These are phyloP conservation scores for Ampelocalamus luodianensis DNA, from an alignment of 176 grass and related monocot species.

Conservation along the genomic window DNA sequence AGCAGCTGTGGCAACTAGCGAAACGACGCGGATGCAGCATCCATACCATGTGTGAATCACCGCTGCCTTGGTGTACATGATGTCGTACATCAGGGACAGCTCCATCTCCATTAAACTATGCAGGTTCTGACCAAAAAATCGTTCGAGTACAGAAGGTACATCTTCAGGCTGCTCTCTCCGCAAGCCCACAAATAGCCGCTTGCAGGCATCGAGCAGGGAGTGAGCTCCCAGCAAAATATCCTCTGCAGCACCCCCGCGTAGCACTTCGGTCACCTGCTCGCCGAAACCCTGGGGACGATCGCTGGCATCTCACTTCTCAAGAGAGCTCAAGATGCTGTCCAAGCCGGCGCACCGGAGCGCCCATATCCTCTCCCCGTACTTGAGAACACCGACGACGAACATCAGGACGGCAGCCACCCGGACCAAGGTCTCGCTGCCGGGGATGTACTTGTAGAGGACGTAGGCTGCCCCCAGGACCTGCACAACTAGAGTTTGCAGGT, in stretches of 20 bases:
- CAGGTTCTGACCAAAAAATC: not conserved
- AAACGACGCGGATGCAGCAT: conserved; percentile 15
- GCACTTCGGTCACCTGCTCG: too few relatives aligned
- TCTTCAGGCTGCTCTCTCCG: too few relatives aligned
- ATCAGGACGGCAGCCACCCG: not conserved
- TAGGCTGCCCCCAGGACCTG: not conserved
- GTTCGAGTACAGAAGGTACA: too few relatives aligned
- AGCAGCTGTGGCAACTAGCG: not conserved
- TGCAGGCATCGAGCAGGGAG: too few relatives aligned
- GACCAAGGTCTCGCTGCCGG: not conserved
- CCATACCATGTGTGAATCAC: conserved; percentile 17
- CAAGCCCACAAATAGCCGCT: too few relatives aligned
- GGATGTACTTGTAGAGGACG: not conserved
- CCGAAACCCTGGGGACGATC: too few relatives aligned
- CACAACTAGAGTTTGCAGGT: not conserved
- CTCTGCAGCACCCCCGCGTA: too few relatives aligned
- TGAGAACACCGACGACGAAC: not conserved
- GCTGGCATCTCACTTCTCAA: not conserved
- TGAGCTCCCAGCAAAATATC: too few relatives aligned
- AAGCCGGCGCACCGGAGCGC: not conserved
- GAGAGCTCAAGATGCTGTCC: not conserved
- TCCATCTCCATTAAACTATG: conserved; percentile 13
- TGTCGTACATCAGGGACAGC: conserved; percentile 39
- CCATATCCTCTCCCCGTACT: conserved; percentile 23
- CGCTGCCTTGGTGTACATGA: conserved; percentile 52